Conservation (phyloP, 1,139 yeast genomes). For the Zygosaccharomyces pseudobailii region DNA sequence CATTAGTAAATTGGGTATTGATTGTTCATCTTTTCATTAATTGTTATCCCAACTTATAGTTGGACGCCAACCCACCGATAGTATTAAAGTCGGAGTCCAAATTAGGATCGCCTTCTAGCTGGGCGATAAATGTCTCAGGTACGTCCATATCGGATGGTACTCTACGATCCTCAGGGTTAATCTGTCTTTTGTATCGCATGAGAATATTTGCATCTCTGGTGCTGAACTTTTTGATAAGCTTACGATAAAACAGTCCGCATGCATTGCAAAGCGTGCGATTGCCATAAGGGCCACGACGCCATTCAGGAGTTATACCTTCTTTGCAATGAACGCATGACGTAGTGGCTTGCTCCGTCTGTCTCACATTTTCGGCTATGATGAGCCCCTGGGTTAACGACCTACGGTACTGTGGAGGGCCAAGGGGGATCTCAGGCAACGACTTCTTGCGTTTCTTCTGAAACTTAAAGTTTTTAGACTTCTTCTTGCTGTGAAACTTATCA, state of each 20-base stretch:
- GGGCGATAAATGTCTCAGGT: slow-evolving; percentile 23
- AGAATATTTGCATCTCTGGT: slow-evolving; percentile 28
- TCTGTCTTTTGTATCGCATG: slow-evolving; percentile 28
- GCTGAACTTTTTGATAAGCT: slow-evolving; percentile 48
- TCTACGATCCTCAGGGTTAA: slow-evolving; percentile 29
- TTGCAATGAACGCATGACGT: slow-evolving; percentile 53
- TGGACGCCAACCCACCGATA: slow-evolving; percentile 8
- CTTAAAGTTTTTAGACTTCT: slow-evolving; percentile 6
- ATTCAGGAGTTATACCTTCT: slow-evolving; percentile 72
- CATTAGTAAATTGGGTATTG: not conserved
- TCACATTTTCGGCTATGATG: slow-evolving; percentile 7
- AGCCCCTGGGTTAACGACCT: slow-evolving; percentile 10
- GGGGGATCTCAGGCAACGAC: slow-evolving; percentile 5
- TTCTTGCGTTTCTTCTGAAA: slow-evolving; percentile 5
- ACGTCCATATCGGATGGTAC: slow-evolving; percentile 27
- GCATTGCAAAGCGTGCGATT: slow-evolving; percentile 74
- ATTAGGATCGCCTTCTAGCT: slow-evolving; percentile 19
- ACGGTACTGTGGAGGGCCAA: slow-evolving; percentile 7
- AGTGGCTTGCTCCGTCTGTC: slow-evolving; percentile 12
- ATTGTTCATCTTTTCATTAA: not conserved
- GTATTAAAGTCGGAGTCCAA: slow-evolving; percentile 25
- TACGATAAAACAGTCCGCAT: slow-evolving; percentile 74
- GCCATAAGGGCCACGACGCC: slow-evolving; percentile 81
- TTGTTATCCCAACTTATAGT: slow-evolving; percentile 1
- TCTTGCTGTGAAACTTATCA: not conserved